Conservation (phyloP, 2,329 filamentous ascomycete species). For the Scytalidium sp. region DNA sequence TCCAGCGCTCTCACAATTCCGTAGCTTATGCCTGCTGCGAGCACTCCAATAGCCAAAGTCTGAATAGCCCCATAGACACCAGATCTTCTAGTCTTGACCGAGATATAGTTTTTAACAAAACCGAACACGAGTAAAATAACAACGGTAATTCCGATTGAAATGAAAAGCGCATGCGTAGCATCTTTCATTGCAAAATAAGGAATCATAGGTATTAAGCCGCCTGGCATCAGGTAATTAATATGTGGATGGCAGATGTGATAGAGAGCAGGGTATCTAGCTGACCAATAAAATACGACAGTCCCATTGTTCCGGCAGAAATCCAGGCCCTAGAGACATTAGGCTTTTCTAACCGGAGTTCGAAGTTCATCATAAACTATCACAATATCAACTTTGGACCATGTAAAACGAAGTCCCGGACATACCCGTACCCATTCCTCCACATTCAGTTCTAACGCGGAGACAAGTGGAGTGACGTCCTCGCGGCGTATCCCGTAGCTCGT, state of each 20-base stretch:
- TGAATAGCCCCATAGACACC: slow-evolving; percentile 59
- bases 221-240: slow-evolving; percentile 10
- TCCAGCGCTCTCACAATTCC: slow-evolving; percentile 58
- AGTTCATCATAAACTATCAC: slow-evolving; percentile 43
- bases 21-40: slow-evolving; percentile 66
- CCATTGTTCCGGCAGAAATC: slow-evolving; percentile 21
- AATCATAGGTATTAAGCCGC: slow-evolving; percentile 44
- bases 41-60: slow-evolving; percentile 61
- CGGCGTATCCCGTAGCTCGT: slow-evolving; percentile 34
- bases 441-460: slow-evolving; percentile 23
- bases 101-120: slow-evolving; percentile 40
- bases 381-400: neutral
- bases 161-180: slow-evolving; percentile 38
- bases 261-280: neutral
- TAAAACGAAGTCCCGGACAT: neutral
- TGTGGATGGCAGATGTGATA: neutral
- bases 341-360: slow-evolving; percentile 38
- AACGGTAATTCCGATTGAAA: slow-evolving; percentile 49
- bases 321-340: slow-evolving; percentile 25
- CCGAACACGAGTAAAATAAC: slow-evolving; percentile 48
- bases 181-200: slow-evolving; percentile 45
- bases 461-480: slow-evolving; percentile 26
- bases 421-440: slow-evolving; percentile 13
- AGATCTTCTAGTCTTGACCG: slow-evolving; percentile 43
- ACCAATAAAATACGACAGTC: slow-evolving; percentile 31